Evolutionary conservation across 768 basidiomycete genomes (phyloP).

Genomic region (Rhizopogon sp.): DNA sequence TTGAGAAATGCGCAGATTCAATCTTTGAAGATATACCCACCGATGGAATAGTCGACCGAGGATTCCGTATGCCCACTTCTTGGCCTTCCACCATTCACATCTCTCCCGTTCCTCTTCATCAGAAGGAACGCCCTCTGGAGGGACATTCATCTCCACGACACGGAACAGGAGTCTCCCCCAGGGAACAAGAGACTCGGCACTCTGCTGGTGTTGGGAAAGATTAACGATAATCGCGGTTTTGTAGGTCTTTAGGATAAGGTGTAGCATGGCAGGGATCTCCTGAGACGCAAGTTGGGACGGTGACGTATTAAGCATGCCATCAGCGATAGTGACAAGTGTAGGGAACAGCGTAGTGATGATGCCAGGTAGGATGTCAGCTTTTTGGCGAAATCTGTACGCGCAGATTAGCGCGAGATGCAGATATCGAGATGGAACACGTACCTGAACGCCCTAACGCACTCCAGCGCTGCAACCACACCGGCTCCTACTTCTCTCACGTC

Average conservation of each 20-base stretch:
- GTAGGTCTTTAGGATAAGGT: slow-evolving; percentile 85
- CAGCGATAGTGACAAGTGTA: slow-evolving; percentile 68
- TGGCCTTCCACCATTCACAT: slow-evolving; percentile 86
- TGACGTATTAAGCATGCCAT: slow-evolving; percentile 59
- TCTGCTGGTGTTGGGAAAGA: slow-evolving; percentile 71
- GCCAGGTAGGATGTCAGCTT: slow-evolving; percentile 50
- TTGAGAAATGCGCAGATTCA: slow-evolving; percentile 2
- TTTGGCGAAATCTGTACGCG: slow-evolving; percentile 70
- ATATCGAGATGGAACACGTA: slow-evolving; percentile 6
- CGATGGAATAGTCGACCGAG: slow-evolving; percentile 77
- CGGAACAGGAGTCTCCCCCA: slow-evolving; percentile 85
- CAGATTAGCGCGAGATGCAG: neutral
- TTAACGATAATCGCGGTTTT: slow-evolving; percentile 75
- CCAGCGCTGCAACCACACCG: slow-evolving; percentile 73
- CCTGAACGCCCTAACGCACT: slow-evolving; percentile 62
- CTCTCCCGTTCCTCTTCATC: slow-evolving; percentile 74
- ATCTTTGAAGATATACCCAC: slow-evolving; percentile 22
- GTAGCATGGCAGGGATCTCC: slow-evolving; percentile 79
- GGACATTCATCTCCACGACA: slow-evolving; percentile 69
- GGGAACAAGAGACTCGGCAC: slow-evolving; percentile 68
- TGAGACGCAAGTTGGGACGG: slow-evolving; percentile 47
- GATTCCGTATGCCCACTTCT: slow-evolving; percentile 90
- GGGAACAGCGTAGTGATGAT: slow-evolving; percentile 68
- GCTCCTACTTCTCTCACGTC: slow-evolving; percentile 74
- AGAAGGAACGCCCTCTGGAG: slow-evolving; percentile 57